These are phyloP conservation scores for Cenchrus purpureus DNA, from an alignment of 176 grass and related monocot genomes.

Conservation along the genomic window DNA sequence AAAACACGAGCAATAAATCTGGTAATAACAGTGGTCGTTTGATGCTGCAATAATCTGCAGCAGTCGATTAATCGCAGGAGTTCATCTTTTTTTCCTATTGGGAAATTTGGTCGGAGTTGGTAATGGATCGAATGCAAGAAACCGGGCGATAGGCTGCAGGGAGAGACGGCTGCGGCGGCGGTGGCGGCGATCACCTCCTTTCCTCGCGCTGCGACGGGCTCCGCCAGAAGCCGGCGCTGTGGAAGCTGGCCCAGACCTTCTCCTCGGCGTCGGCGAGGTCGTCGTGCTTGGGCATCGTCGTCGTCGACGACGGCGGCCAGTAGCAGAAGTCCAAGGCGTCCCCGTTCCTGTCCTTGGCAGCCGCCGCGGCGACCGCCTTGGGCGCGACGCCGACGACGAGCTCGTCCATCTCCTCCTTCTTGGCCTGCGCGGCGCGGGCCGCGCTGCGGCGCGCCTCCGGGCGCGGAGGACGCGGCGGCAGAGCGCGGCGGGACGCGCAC, in stretches of 20 bases:
- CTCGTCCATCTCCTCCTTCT: constrained; percentile 35
- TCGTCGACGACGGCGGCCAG: neutral
- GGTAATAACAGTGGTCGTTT: neutral
- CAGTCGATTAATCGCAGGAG: neutral
- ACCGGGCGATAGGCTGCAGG: neutral
- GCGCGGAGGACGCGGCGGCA: constrained; percentile 46
- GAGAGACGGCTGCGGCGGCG: neutral
- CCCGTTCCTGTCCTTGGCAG: neutral
- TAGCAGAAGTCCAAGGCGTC: neutral
- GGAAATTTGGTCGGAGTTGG: neutral
- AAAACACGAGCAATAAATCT: neutral
- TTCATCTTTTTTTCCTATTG: constrained; percentile 24
- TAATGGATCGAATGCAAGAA: constrained; percentile 9
- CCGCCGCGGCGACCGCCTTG: neutral
- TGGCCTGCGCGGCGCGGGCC: neutral
- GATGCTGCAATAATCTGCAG: neutral
- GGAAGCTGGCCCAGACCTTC: constrained; percentile 70
- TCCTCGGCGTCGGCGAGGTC: constrained; percentile 55
- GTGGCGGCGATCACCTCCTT: constrained; percentile 6
- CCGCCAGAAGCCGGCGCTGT: constrained; percentile 79
- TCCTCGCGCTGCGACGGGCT: constrained; percentile 74
- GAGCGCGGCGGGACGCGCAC: constrained; percentile 63
- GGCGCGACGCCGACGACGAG: neutral
- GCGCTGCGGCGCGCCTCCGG: neutral
- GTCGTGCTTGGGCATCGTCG: neutral